Evolutionary conservation across 1,139 yeast species (phyloP).

Genomic region (Yamadazyma songkhlaensis): DNA sequence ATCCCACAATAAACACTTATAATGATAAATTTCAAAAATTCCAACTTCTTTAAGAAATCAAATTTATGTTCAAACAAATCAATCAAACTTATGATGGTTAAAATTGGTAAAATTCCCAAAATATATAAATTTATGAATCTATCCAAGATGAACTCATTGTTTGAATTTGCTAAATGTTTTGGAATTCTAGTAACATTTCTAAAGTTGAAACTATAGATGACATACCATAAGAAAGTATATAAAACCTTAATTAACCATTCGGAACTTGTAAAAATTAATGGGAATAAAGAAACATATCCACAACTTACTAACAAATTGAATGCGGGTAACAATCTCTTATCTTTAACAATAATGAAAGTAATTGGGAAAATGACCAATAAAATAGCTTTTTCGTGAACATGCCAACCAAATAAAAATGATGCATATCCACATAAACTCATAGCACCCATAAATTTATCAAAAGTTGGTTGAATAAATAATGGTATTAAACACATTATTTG

Average conservation of each 20-base stretch:
- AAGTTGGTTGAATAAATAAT: slow-evolving; percentile 69
- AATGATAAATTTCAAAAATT: slow-evolving; percentile 77
- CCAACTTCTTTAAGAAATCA: slow-evolving; percentile 49
- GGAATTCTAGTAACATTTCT: slow-evolving; percentile 63
- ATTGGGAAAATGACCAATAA: slow-evolving; percentile 87
- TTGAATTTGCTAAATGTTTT: slow-evolving; percentile 36
- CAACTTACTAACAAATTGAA: slow-evolving; percentile 68
- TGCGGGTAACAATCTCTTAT: slow-evolving; percentile 67
- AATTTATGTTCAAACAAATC: slow-evolving; percentile 56
- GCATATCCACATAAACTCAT: slow-evolving; percentile 88
- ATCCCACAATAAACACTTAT: slow-evolving; percentile 83
- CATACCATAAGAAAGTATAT: slow-evolving; percentile 86
- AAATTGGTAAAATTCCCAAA: slow-evolving; percentile 65
- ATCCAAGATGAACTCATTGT: slow-evolving; percentile 57
- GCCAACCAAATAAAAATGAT: slow-evolving; percentile 96
- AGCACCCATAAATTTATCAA: slow-evolving; percentile 76
- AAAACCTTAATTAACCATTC: slow-evolving; percentile 75
- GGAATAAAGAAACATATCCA: slow-evolving; percentile 87
- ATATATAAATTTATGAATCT: slow-evolving; percentile 67
- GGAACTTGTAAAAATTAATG: slow-evolving; percentile 76
- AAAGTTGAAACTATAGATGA: slow-evolving; percentile 70
- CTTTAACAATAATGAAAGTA: slow-evolving; percentile 70
- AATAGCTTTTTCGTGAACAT: slow-evolving; percentile 96
- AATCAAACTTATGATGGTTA: slow-evolving; percentile 50
- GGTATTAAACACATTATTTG: slow-evolving; percentile 79